phyloP scores from a whole-genome alignment of 371 early-diverging fungal genomes.

The Apophysomyces trapeziformis region DNA sequence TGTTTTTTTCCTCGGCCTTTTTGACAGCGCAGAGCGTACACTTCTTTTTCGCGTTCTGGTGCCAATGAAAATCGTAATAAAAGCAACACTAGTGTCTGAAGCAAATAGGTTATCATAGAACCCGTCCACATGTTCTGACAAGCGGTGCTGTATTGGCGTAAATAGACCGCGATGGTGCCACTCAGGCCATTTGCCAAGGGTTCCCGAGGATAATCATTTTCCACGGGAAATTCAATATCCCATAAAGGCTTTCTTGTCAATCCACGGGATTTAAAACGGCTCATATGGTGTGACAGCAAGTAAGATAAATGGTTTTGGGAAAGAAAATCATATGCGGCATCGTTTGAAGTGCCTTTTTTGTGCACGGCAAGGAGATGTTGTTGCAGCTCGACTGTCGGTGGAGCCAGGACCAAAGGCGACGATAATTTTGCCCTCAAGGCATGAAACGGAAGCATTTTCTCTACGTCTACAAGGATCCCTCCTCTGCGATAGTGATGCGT shows the following conservation, averaged over 20 bases:
- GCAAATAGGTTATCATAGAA: not conserved
- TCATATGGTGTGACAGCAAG: not conserved
- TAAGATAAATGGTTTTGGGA: not conserved
- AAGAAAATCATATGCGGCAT: not conserved
- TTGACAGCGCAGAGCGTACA: no score
- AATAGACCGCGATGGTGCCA: no score
- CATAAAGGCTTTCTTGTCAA: no score
- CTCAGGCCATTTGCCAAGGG: no score
- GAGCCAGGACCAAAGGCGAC: not conserved
- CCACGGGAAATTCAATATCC: no score
- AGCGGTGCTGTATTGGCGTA: not conserved
- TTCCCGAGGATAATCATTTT: no score
- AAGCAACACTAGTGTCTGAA: not conserved
- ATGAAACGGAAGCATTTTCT: not conserved
- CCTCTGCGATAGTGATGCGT: not conserved
- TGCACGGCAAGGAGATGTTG: not conserved
- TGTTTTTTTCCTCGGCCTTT: not conserved
- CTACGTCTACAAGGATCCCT: not conserved
- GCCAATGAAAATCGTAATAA: no score
- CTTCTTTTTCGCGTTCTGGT: not conserved
- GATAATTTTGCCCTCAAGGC: not conserved
- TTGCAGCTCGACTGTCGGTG: not conserved
- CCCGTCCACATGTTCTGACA: conserved; percentile 4
- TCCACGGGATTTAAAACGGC: not conserved
- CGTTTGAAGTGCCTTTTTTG: not conserved